These are phyloP conservation scores for Parachaetomium inaequale DNA, from an alignment of 495 filamentous ascomycete species.

Conservation along the genomic window DNA sequence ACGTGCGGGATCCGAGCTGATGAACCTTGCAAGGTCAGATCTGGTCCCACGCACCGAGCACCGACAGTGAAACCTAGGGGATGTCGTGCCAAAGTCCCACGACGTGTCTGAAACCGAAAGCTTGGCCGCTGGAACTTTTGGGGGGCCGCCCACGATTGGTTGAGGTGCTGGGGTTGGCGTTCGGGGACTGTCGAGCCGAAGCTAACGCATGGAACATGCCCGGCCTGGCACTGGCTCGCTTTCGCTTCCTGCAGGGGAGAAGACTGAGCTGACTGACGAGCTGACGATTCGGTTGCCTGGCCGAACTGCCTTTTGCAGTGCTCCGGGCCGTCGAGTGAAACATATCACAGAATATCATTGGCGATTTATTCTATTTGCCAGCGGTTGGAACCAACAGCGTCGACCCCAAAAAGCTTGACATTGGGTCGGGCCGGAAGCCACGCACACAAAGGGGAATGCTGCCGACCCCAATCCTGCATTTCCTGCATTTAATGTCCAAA, in stretches of 20 bases:
- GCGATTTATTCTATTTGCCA: too few relatives aligned
- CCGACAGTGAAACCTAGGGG: background rate
- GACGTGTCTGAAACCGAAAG: conserved; percentile 5
- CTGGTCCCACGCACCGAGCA: background rate
- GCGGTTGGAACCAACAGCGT: background rate
- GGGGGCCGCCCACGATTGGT: background rate
- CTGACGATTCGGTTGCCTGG: background rate
- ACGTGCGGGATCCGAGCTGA: background rate
- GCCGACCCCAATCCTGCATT: background rate
- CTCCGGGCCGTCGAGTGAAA: background rate
- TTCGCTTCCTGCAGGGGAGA: background rate
- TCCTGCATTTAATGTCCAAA: background rate
- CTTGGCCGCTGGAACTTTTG: background rate
- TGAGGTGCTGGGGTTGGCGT: background rate
- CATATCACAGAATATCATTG: too few relatives aligned
- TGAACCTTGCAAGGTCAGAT: background rate
- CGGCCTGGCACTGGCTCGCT: background rate
- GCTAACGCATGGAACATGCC: background rate
- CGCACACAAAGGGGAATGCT: background rate
- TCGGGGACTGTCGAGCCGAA: background rate
- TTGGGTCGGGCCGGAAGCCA: background rate
- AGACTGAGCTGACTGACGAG: background rate
- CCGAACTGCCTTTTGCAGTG: background rate
- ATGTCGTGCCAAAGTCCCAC: background rate
- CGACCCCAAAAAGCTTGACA: background rate